phyloP scores from a whole-genome alignment of 2,329 filamentous ascomycete species.

The Podosphaera leucotricha region DNA sequence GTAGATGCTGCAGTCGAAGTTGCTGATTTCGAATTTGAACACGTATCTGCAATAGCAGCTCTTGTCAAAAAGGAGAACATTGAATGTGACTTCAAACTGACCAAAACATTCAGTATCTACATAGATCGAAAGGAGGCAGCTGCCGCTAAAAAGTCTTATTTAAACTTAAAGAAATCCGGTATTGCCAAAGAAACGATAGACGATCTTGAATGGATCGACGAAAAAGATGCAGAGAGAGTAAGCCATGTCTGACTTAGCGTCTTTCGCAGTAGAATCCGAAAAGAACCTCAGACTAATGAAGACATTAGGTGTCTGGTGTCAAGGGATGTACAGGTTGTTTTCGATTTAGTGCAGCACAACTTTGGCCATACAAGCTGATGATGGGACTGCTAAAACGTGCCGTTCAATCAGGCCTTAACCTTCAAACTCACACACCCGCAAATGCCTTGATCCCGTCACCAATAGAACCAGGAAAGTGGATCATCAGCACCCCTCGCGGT shows the following conservation, averaged over 20 bases:
- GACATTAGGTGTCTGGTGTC: conserved; percentile 5
- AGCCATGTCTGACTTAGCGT: not conserved
- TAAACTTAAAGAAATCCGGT: conserved; percentile 26
- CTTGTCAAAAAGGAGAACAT: conserved; percentile 19
- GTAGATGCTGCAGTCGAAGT: conserved; percentile 18
- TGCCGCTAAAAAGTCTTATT: conserved; percentile 38
- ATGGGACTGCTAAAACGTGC: conserved; percentile 25
- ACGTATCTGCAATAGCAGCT: conserved; percentile 18
- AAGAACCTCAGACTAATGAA: not conserved
- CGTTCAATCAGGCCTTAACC: conserved; percentile 21
- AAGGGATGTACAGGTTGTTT: conserved; percentile 4
- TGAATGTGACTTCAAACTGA: conserved; percentile 21
- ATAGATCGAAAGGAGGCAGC: conserved; percentile 20
- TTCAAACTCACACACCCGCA: conserved; percentile 28
- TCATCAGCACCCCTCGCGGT: conserved; percentile 29
- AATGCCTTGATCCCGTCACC: conserved; percentile 4
- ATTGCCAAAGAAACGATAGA: conserved; percentile 2
- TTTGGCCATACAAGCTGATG: conserved; percentile 38
- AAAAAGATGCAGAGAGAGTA: conserved; percentile 1
- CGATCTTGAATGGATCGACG: conserved; percentile 1
- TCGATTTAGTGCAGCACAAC: conserved; percentile 4
- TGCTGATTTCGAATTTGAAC: conserved; percentile 18
- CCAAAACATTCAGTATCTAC: conserved; percentile 18
- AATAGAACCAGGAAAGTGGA: conserved; percentile 17
- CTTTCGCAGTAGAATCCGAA: not conserved